Base-by-base conservation (phyloP, 495 filamentous ascomycete genomes). In the Entonaema liquescens region DNA sequence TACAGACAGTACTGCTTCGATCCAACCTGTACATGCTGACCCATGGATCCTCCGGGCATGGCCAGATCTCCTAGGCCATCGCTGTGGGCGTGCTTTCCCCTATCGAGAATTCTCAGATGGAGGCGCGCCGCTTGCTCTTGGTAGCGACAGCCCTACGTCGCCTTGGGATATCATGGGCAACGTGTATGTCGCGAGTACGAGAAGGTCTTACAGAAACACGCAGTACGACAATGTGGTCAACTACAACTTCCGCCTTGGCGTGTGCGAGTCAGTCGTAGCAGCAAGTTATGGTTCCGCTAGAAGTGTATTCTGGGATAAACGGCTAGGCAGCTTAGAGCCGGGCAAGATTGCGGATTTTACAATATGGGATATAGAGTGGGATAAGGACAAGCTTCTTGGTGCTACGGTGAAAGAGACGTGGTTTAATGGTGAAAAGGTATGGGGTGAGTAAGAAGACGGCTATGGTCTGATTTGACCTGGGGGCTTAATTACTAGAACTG, bases 11-110 rank as follows among this genome's bases (percentile, higher is more conserved):
- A 88, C 87, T 26, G 88, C 89, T 3, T 88, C 85, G 2, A 83
- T 90, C 7, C 87, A 90, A 73, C 87, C 89, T 0, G 87, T 89
- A 0, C 89, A 90, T 62, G 82, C 86, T 1, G 88, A 90, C 62
- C 88, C 89, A 2, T 87, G 87, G n/a, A 89, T 89, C 38, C 81
- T 90, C 12, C 79, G 80, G 3, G 87, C 86, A 0, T 90, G 88
- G 88, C 86, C 86, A 6, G 74, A 67, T n/a, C 75, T 90, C 31
- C 73, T 90, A 2, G 88, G 87, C 17, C 78, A 85, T 23, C 79
- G 88, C 17, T 84, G 85, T 62, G 73, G 74, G 33, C 79, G 89
- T 6, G 86, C 86, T 1, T 91, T 91, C 67, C 85, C 89, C 0
- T 91, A 91, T 74, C 80, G 82, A 28, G 88, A 91, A 58, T 89